Evolutionary conservation across 176 grass and related monocot genomes (phyloP).

Genomic region (Olyra latifolia): DNA sequence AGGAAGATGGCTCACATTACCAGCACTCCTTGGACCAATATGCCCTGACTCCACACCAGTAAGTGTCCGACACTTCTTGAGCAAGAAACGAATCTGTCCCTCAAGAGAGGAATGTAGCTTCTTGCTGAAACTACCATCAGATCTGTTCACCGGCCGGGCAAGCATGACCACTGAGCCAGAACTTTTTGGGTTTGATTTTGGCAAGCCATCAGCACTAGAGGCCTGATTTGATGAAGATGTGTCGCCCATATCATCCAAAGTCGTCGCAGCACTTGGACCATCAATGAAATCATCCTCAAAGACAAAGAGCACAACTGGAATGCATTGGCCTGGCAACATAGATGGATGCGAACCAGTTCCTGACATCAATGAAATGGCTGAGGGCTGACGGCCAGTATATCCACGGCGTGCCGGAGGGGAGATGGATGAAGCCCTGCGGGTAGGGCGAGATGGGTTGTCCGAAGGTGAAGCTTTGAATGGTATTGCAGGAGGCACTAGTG

Average conservation of each 20-base stretch:
- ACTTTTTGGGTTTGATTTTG: conserved; percentile 53
- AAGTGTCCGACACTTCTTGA: conserved; percentile 73
- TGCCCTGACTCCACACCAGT: conserved; percentile 52
- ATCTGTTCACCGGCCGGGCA: conserved; percentile 48
- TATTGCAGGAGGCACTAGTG: conserved; percentile 44
- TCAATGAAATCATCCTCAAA: conserved; percentile 65
- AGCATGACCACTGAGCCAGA: conserved; percentile 63
- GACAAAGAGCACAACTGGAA: conserved; percentile 90
- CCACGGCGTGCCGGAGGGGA: conserved; percentile 55
- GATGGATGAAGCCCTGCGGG: conserved; percentile 49
- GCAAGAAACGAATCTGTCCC: conserved; percentile 69
- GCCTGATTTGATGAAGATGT: conserved; percentile 42
- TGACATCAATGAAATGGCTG: conserved; percentile 71
- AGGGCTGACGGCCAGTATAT: conserved; percentile 44
- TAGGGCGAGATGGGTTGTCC: conserved; percentile 33
- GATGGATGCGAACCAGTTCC: conserved; percentile 50
- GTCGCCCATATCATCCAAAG: conserved; percentile 56
- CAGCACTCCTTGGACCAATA: conserved; percentile 57
- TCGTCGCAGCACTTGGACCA: conserved; percentile 42
- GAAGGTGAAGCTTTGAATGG: conserved; percentile 39
- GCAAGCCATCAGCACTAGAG: conserved; percentile 38
- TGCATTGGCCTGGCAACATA: conserved; percentile 64
- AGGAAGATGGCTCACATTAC: conserved; percentile 55
- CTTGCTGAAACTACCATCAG: conserved; percentile 56
- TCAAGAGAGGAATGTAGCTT: conserved; percentile 78